These are phyloP conservation scores for Anthoceros angustus DNA, from an alignment of 225 moss, liverwort and hornwort genomes.

Conservation along the genomic window DNA sequence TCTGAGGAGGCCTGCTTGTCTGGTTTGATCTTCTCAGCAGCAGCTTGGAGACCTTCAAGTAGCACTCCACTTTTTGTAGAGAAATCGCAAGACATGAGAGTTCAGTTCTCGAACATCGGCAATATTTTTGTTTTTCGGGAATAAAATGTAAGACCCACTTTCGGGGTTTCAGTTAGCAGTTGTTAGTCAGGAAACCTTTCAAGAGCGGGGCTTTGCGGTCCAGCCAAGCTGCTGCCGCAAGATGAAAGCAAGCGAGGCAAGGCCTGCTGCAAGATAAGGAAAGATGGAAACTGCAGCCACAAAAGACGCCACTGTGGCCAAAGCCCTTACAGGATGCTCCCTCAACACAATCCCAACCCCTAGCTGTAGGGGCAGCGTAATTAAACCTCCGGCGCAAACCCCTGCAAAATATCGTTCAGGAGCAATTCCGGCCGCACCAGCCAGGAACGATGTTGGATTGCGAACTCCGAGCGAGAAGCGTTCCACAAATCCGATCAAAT, in stretches of 20 bases:
- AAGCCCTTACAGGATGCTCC: conserved; percentile 64
- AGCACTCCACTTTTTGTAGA: too few relatives aligned
- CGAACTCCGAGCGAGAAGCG: conserved; percentile 75
- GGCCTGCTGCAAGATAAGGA: background rate
- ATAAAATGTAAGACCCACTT: too few relatives aligned
- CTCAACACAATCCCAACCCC: conserved; percentile 55
- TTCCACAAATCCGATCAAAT: conserved; percentile 89
- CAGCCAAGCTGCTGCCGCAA: background rate
- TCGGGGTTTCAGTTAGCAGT: too few relatives aligned
- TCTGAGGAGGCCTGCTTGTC: background rate
- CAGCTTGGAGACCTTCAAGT: too few relatives aligned
- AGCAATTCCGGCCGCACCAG: conserved; percentile 65
- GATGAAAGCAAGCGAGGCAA: background rate
- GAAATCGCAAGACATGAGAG: too few relatives aligned
- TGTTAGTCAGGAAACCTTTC: background rate
- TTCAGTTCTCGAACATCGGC: too few relatives aligned
- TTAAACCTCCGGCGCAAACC: conserved; percentile 59
- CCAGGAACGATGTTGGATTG: conserved; percentile 88
- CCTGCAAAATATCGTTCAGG: conserved; percentile 56
- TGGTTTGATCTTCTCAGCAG: background rate
- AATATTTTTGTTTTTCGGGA: too few relatives aligned
- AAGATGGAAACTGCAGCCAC: conserved; percentile 23
- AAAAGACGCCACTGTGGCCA: conserved; percentile 73
- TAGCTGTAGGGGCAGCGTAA: conserved; percentile 81
- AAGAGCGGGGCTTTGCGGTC: background rate